phyloP scores from a whole-genome alignment of 306 rosid species.

The Parietaria judaica region DNA sequence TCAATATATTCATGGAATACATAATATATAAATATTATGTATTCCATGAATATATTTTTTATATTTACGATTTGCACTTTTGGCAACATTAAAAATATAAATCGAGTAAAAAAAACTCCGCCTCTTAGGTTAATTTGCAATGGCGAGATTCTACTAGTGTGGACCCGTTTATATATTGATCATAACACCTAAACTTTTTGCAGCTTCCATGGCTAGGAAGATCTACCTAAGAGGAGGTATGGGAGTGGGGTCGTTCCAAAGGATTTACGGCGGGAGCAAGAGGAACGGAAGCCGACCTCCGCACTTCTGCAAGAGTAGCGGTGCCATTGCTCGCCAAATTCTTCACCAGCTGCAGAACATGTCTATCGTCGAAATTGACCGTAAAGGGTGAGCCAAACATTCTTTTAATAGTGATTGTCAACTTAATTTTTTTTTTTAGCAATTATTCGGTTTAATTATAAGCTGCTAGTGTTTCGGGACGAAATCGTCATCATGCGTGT shows the following conservation, averaged over 20 bases:
- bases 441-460: too few species aligned
- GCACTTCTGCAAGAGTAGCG: slow-evolving; percentile 54
- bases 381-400: slow-evolving; percentile 35
- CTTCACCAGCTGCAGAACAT: slow-evolving; percentile 35
- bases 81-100: too few species aligned
- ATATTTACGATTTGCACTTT: too few species aligned
- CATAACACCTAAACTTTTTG: background rate
- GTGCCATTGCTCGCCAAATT: slow-evolving; percentile 46
- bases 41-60: too few species aligned
- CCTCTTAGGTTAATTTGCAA: too few species aligned
- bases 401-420: background rate
- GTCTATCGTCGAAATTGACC: slow-evolving; percentile 32
- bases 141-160: too few species aligned
- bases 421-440: background rate
- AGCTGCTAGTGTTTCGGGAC: too few species aligned
- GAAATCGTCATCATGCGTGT: too few species aligned
- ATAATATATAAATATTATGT: too few species aligned
- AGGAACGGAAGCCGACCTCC: slow-evolving; percentile 64
- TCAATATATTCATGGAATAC: too few species aligned
- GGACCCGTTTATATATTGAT: background rate
- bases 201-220: slow-evolving; percentile 62
- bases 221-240: slow-evolving; percentile 58
- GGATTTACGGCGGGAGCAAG: slow-evolving; percentile 55
- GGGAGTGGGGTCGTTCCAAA: slow-evolving; percentile 47
- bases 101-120: too few species aligned